Conservation (phyloP, 2,329 filamentous ascomycete genomes). For the Botrytis tulipae region DNA sequence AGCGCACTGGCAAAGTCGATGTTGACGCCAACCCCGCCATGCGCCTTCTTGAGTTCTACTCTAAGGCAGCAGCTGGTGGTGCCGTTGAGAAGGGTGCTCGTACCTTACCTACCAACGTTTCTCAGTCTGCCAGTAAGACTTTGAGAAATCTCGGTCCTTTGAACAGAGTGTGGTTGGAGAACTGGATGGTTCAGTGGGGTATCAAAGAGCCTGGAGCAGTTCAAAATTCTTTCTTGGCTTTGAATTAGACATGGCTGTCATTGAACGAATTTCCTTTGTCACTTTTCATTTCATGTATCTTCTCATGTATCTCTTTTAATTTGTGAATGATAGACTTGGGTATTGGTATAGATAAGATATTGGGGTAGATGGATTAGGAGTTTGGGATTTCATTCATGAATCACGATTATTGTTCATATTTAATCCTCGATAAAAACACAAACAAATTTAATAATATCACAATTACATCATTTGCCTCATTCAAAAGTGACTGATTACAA, state of each 20-base stretch:
- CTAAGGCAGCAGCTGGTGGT: conserved; percentile 39
- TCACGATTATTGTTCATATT: not conserved
- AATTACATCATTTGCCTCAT: not conserved
- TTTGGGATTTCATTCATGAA: conserved; percentile 2
- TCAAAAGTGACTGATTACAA: not conserved
- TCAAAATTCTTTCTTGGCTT: not conserved
- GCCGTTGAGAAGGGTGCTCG: conserved; percentile 35
- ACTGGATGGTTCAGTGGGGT: conserved; percentile 50
- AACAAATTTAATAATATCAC: not conserved
- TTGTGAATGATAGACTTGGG: not conserved
- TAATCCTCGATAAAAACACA: not conserved
- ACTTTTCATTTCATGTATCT: not conserved
- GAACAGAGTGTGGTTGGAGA: conserved; percentile 45
- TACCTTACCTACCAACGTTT: conserved; percentile 10
- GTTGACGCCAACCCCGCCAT: conserved; percentile 48
- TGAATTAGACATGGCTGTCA: conserved; percentile 10
- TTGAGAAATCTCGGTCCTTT: conserved; percentile 45
- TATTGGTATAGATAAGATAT: conserved; percentile 14
- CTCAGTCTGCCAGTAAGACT: conserved; percentile 42
- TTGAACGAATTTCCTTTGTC: not conserved
- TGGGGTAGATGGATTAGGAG: conserved; percentile 8
- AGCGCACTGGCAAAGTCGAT: conserved; percentile 42
- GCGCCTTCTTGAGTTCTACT: conserved; percentile 53
- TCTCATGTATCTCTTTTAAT: not conserved
- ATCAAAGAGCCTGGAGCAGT: conserved; percentile 27